Conservation (phyloP, 768 basidiomycete genomes). For the Udeniomyces megalosporus region DNA sequence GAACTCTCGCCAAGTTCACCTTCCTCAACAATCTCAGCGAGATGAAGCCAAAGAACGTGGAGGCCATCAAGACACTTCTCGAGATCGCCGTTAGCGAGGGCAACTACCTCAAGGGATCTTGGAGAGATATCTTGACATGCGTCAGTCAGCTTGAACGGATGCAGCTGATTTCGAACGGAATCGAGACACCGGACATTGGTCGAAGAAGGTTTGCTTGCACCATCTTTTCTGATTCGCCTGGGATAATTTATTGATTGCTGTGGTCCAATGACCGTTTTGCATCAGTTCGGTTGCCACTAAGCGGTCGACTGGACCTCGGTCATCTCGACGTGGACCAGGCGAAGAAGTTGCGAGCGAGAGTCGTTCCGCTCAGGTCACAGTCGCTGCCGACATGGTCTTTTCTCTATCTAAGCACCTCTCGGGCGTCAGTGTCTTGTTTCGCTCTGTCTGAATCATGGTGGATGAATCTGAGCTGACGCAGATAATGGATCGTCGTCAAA, state of each 20-base stretch:
- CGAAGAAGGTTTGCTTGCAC: slow-evolving; percentile 52
- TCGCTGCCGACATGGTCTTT: slow-evolving; percentile 98
- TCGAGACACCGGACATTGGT: slow-evolving; percentile 62
- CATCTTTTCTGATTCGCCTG: neutral
- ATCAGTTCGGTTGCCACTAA: neutral
- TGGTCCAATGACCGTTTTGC: neutral
- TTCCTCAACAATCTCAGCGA: slow-evolving; percentile 94
- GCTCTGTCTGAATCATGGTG: neutral
- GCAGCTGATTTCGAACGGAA: slow-evolving; percentile 86
- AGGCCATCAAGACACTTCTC: slow-evolving; percentile 86
- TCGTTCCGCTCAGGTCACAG: slow-evolving; percentile 91
- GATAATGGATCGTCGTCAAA: too few relatives aligned
- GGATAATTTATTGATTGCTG: neutral
- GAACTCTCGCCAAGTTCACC: slow-evolving; percentile 89
- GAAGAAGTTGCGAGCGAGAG: slow-evolving; percentile 96
- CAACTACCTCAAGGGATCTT: slow-evolving; percentile 84
- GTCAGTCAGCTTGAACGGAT: slow-evolving; percentile 97
- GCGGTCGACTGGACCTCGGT: neutral
- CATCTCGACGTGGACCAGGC: slow-evolving; percentile 31
- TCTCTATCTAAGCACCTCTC: slow-evolving; percentile 85
- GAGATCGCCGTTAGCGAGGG: slow-evolving; percentile 95
- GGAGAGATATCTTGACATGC: slow-evolving; percentile 91
- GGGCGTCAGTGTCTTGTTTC: slow-evolving; percentile 48
- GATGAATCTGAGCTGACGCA: too few relatives aligned
- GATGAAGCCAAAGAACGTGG: slow-evolving; percentile 99